Base-by-base conservation (phyloP, 176 grass and related monocot genomes). In the Areca catechu region DNA sequence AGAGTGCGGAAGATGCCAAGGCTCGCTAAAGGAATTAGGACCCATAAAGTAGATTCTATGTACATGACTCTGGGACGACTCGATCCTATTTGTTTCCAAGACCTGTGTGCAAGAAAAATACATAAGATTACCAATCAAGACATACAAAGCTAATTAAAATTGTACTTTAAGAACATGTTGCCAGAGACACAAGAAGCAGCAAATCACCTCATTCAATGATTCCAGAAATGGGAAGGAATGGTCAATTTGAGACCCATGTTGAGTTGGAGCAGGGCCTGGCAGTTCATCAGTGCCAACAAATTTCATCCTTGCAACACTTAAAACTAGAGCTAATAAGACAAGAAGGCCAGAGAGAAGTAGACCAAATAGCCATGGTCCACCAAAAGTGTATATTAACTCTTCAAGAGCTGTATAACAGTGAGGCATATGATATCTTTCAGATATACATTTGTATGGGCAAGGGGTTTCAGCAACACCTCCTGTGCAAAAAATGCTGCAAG, bases 21-120 rank as follows among this genome's bases (percentile, higher is more conserved):
- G 94, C 57, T 98, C 88, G 51, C 87, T 89, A 66, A 98, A 98
- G 56, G 88, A 85, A 71, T 98, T 98, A 12, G 88, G 88, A 24
- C 94, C 94, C 94, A 98, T 98, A 79, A 98, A 98, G 74, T 85
- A 89, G 76, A 98, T 90, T 74, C 94, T 85, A 75, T 98, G 88
- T 21, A 98, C 94, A 78, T 98, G 94, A 57, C 81, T 83, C n/a
- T 88, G 87, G 1, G 94, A 98, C 78, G 93, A 88, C 72, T 98
- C 94, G 51, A 81, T 84, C 68, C 94, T 91, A 77, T 89, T 98
- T 73, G 88, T 98, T 93, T 98, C 94, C 79, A 98, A 49, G 50
- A 98, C 93, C 93, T 97, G 66, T 51, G 14, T 47, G 59, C 25
- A 62, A 54, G 62, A 28, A 28, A 69, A 65, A 56, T 80, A 17